Percentiles rank a stretch among this genome's conserved stretches.
Evolutionary conservation across 1,139 yeast species (phyloP).

Genomic region (Lodderomyces orthopsilosis): DNA sequence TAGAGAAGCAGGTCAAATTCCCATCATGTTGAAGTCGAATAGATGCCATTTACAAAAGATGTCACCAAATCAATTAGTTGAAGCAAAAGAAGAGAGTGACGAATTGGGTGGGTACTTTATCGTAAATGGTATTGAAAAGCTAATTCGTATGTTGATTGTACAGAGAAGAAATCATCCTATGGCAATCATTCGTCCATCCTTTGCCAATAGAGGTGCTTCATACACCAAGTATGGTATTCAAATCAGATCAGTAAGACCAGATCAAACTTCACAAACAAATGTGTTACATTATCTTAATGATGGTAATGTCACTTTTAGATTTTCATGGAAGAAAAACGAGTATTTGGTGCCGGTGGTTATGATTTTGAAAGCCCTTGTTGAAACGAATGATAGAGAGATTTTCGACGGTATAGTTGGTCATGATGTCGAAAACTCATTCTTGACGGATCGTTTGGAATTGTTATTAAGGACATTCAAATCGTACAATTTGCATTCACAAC

Average conservation of each 20-base stretch:
- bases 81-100: conserved; percentile 84
- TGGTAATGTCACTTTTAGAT: conserved; percentile 94
- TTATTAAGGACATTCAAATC: conserved; percentile 82
- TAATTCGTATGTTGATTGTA: conserved; percentile 94
- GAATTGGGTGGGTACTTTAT: conserved; percentile 96
- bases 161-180: conserved; percentile 97
- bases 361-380: conserved; percentile 86
- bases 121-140: conserved; percentile 94
- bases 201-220: conserved; percentile 88
- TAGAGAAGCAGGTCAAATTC: conserved; percentile 90
- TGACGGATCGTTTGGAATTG: conserved; percentile 96
- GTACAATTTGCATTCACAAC: conserved; percentile 73
- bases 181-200: conserved; percentile 95
- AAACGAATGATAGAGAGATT: conserved; percentile 90
- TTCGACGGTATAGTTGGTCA: conserved; percentile 95
- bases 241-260: conserved; percentile 91
- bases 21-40: conserved; percentile 85
- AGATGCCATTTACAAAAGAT: conserved; percentile 85
- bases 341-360: conserved; percentile 89
- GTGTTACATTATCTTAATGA: conserved; percentile 93
- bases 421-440: conserved; percentile 82
- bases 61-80: conserved; percentile 79
- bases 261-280: conserved; percentile 95
- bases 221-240: conserved; percentile 92
- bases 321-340: conserved; percentile 96